Base-by-base conservation (phyloP, 371 early-diverging fungal genomes). In the Rhizopus delemar region DNA sequence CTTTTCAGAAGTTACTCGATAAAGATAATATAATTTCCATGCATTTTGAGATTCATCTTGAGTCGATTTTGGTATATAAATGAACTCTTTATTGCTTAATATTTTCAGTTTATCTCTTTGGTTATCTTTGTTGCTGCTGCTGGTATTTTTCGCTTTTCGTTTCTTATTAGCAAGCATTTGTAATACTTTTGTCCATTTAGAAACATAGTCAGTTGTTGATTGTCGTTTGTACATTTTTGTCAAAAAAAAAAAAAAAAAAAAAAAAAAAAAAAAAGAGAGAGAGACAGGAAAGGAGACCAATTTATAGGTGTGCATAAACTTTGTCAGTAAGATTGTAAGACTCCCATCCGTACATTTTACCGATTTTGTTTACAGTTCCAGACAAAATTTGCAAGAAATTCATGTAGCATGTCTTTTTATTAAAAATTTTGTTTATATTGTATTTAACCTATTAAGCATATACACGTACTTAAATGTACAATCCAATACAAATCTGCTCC, bases 21-120 rank as follows among this genome's bases (percentile, higher is more conserved):
- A 28, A 48, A 48, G 48, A 48, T 48, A 48, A 9, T 29, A 48
- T 9, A 48, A 31, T 29, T 48, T 31, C 48, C 48, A 48, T 4
- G 48, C 28, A 29, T 48, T 48, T 28, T 48, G 48, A 28, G 48
- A 31, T 22, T 15, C 48, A 22, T 29, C 48, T 22, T 48, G 22
- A 9, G 15, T 48, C 2, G 22, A 8, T 8, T 48, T 48, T 22
- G 48, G 48, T 48, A 48, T 29, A 5, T 38, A 38, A 13, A 38
- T 38, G 22, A 22, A 2, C 13, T 12, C 8, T 15, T 29, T 48
- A 4, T 4, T n/a, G 15, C 15, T 8, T 48, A 15, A 29, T 29
- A 7, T 8, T 48, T 48, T 48, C 29, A 48, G 8, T 29, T 48
- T 29, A 48, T 29, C 22, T 48, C 12, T 22, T 48, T 48, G 22